phyloP scores from a whole-genome alignment of 176 grass and related monocot genomes.

The Musa itinerans region DNA sequence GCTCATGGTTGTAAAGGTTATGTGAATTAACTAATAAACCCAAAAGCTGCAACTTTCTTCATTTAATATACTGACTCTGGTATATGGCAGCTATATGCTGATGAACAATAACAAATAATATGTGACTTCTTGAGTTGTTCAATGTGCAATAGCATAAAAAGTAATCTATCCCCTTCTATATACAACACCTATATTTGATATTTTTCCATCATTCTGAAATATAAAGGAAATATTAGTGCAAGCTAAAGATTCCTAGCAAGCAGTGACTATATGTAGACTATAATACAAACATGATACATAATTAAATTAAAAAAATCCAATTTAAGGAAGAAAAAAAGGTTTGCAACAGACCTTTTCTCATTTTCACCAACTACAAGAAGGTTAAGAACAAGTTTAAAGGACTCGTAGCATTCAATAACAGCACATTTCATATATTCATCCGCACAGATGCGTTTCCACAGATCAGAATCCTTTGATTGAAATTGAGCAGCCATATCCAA shows the following conservation, averaged over 20 bases:
- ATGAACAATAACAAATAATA: not conserved
- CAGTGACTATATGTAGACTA: not conserved
- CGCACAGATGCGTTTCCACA: constrained; percentile 56
- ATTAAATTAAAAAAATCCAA: not conserved
- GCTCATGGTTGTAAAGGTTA: not conserved
- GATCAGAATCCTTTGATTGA: constrained; percentile 65
- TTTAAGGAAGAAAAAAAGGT: constrained; percentile 8
- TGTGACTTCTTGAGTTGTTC: not conserved
- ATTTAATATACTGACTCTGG: not conserved
- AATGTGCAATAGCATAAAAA: too few species aligned
- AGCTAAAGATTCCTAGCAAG: not conserved
- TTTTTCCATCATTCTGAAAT: too few species aligned
- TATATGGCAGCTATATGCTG: not conserved
- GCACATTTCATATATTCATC: constrained; percentile 72
- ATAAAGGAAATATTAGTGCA: not conserved
- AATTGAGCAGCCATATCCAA: constrained; percentile 88
- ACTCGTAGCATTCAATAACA: constrained; percentile 84
- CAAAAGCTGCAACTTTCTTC: not conserved
- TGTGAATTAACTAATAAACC: not conserved
- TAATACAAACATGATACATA: not conserved
- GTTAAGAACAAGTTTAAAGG: constrained; percentile 71
- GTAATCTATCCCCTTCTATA: too few species aligned
- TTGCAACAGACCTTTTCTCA: constrained; percentile 61
- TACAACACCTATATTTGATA: too few species aligned
- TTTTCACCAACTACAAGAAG: constrained; percentile 86